Base-by-base conservation (phyloP, 2,329 filamentous ascomycete species). In the Lachnellula cervina region DNA sequence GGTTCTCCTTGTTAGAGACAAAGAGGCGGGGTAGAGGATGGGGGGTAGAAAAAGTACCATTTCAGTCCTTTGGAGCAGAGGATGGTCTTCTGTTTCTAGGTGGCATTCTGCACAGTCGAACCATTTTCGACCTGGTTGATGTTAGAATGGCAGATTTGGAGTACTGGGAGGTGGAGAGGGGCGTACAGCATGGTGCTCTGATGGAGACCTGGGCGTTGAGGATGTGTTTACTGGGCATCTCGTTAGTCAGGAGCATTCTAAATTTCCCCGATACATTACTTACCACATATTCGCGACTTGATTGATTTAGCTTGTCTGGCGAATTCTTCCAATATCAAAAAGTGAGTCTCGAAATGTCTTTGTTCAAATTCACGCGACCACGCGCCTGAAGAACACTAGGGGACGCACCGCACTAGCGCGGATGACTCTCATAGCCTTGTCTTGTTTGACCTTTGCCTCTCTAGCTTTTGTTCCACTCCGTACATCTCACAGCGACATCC, bases 21-120 rank as follows among this genome's bases (percentile, higher is more conserved):
- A 17, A 40, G 16, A 40, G 37, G 37, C 37, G 37, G 37, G 37
- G 37, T 13, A 32, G 11, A 46, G n/a, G 25, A 52, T 45, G 7
- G 17, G 54, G 32, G 47, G 43, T 47, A 40, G 49, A 51, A 38
- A 32, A 14, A 62, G 54, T 67, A 81, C 80, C 90, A 99, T 96
- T 69, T 99, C 94, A 65, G 86, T 80, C 62, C 79, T 80, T 74
- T 96, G 88, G 52, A 82, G 75, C 21, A 99, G 84, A 38, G 81
- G 75, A 72, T 97, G 94, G 59, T 78, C 74, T 73, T 95, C 88
- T 59, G 83, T 78, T 72, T 99, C 94, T 52, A 77, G 76, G 76
- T 99, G 94, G 76, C 94, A 99, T 72, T 97, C 88, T 62, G 90
- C 89, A 75, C 94, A 99, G 78, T 99, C 94, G 76, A 97, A 99